Evolutionary conservation across 805 yeast species (phyloP).

Genomic region (Ogataea trehaloabstinens): DNA sequence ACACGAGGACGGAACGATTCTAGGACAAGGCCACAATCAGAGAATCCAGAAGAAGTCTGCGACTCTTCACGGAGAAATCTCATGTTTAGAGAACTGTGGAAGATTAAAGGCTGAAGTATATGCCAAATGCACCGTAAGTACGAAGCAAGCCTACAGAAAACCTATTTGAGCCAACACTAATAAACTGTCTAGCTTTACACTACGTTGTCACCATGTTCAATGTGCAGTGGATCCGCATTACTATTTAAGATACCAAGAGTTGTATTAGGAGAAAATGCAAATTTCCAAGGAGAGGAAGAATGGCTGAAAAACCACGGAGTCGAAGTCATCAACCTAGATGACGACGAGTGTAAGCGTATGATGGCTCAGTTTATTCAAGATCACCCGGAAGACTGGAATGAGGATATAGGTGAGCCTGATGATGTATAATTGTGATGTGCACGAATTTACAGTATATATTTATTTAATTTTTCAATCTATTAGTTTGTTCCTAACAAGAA

Average conservation of each 20-base stretch:
- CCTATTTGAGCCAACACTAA: too few relatives aligned
- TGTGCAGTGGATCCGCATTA: slow-evolving; percentile 93
- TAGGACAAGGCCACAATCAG: slow-evolving; percentile 89
- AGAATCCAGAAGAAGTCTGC: slow-evolving; percentile 84
- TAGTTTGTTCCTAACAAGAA: too few relatives aligned
- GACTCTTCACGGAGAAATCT: slow-evolving; percentile 88
- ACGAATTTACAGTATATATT: too few relatives aligned
- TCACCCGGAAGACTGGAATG: slow-evolving; percentile 76
- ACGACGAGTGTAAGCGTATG: slow-evolving; percentile 60
- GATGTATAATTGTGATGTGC: background rate
- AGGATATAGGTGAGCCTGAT: slow-evolving; percentile 61
- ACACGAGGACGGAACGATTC: slow-evolving; percentile 69
- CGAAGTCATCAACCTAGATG: slow-evolving; percentile 62
- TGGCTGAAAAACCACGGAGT: slow-evolving; percentile 66
- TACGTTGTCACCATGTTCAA: slow-evolving; percentile 87
- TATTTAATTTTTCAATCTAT: too few relatives aligned
- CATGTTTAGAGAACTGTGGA: slow-evolving; percentile 88
- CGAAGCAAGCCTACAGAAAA: background rate
- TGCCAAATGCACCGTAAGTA: slow-evolving; percentile 65
- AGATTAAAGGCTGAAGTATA: slow-evolving; percentile 77
- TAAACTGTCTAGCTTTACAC: slow-evolving; percentile 61
- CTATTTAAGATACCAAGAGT: slow-evolving; percentile 85
- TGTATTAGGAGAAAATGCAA: slow-evolving; percentile 86
- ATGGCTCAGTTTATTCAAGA: slow-evolving; percentile 79
- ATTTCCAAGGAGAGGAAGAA: slow-evolving; percentile 81